Evolutionary conservation across 2,329 filamentous ascomycete genomes (phyloP).

Genomic region (Fusarium cyanostomum): DNA sequence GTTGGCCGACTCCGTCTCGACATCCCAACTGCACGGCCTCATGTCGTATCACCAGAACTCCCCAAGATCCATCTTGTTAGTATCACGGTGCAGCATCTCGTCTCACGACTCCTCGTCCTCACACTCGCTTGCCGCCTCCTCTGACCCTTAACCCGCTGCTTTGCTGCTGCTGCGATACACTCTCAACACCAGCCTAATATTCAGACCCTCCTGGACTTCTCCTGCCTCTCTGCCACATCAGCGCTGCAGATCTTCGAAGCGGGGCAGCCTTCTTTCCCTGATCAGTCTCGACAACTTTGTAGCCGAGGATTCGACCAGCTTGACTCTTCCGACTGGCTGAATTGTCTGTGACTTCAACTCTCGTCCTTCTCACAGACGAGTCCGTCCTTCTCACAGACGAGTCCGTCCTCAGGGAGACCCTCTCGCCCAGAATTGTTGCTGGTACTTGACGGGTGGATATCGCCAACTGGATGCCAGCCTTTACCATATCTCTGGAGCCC

Average conservation of each 20-base stretch:
- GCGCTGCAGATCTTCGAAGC: constrained; percentile 37
- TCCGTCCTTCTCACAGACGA: neutral
- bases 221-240: constrained; percentile 31
- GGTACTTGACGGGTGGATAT: constrained; percentile 5
- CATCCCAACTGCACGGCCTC: constrained; percentile 57
- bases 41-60: constrained; percentile 60
- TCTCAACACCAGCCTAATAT: constrained; percentile 20
- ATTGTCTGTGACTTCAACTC: constrained; percentile 3
- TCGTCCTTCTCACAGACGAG: neutral
- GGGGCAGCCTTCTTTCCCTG: constrained; percentile 28
- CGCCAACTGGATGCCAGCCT: constrained; percentile 3
- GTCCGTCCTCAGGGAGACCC: neutral
- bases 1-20: constrained; percentile 56
- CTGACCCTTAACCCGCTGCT: constrained; percentile 23
- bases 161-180: constrained; percentile 21
- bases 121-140: constrained; percentile 44
- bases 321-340: constrained; percentile 13
- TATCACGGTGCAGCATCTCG: constrained; percentile 63
- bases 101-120: constrained; percentile 54
- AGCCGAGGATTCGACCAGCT: constrained; percentile 10
- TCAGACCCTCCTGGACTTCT: constrained; percentile 16
- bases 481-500: constrained; percentile 9
- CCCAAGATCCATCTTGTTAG: constrained; percentile 57
- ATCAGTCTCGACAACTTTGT: constrained; percentile 26
- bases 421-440: neutral